Percentiles rank a stretch among this genome's conserved stretches.
Conservation (phyloP, 345 rosid species). For the Camelina sativa region DNA sequence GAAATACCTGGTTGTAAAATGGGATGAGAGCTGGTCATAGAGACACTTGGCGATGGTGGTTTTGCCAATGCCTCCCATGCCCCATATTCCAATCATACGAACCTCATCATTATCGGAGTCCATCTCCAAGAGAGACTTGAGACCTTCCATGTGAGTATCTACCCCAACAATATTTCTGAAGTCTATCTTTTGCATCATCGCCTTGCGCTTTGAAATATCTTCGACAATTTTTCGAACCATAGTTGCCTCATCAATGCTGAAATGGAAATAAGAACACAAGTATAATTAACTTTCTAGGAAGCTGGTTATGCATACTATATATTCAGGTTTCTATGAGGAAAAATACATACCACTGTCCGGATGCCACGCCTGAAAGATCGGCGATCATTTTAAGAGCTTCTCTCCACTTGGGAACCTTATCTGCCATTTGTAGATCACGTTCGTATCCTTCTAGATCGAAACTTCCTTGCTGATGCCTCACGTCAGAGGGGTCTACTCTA, state of each 20-base stretch:
- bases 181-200: neutral
- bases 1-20: neutral
- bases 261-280: neutral
- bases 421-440: no score
- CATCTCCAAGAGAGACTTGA: neutral
- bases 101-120: neutral
- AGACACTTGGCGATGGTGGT: neutral
- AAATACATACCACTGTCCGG: no score
- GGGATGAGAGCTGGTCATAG: neutral
- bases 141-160: slow-evolving; percentile 8
- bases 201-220: slow-evolving; percentile 16
- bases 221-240: slow-evolving; percentile 17
- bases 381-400: no score
- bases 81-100: slow-evolving; percentile 2
- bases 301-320: no score
- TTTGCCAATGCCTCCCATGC: slow-evolving; percentile 10
- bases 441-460: no score
- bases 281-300: no score
- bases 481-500: no score
- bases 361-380: no score
- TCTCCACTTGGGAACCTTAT: no score
- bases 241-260: slow-evolving; percentile 30
- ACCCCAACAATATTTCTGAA: neutral
- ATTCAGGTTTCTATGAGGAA: no score
- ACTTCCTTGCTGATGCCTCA: no score